Evolutionary conservation across 306 rosid genomes (phyloP).

Genomic region (Castanea sativa): DNA sequence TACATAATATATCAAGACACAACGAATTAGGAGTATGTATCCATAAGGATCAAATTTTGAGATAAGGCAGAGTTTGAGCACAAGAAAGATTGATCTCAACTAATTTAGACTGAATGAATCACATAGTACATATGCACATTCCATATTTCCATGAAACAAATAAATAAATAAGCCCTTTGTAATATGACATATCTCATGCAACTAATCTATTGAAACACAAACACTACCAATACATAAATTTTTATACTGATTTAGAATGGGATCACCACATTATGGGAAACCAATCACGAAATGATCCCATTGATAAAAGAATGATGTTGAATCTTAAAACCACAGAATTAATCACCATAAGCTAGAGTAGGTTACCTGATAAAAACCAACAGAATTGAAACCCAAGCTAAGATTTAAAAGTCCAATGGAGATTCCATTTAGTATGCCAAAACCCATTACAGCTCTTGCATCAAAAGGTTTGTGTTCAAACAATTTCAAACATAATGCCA

Average conservation of each 20-base stretch:
- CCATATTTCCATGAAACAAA: too few relatives aligned
- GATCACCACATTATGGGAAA: not conserved
- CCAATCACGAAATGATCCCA: not conserved
- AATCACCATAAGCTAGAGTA: not conserved
- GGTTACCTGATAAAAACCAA: slow-evolving; percentile 56
- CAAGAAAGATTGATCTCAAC: not conserved
- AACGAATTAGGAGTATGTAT: not conserved
- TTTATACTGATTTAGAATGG: not conserved
- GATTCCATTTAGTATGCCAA: slow-evolving; percentile 58
- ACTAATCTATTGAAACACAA: not conserved
- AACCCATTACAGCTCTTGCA: slow-evolving; percentile 56
- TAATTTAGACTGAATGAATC: not conserved
- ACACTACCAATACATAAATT: not conserved
- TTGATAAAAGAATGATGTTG: not conserved
- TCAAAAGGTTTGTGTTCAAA: slow-evolving; percentile 66
- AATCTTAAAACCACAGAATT: not conserved
- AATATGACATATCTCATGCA: not conserved
- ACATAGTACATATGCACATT: not conserved
- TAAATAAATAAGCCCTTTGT: not conserved
- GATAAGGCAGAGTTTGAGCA: not conserved
- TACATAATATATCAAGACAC: not conserved
- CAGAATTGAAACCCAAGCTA: slow-evolving; percentile 61
- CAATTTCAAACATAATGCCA: slow-evolving; percentile 49
- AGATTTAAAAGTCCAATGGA: slow-evolving; percentile 61
- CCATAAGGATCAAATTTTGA: not conserved